These are phyloP conservation scores for Iris macrosiphon DNA, from an alignment of 106 monocot species.

Conservation along the genomic window DNA sequence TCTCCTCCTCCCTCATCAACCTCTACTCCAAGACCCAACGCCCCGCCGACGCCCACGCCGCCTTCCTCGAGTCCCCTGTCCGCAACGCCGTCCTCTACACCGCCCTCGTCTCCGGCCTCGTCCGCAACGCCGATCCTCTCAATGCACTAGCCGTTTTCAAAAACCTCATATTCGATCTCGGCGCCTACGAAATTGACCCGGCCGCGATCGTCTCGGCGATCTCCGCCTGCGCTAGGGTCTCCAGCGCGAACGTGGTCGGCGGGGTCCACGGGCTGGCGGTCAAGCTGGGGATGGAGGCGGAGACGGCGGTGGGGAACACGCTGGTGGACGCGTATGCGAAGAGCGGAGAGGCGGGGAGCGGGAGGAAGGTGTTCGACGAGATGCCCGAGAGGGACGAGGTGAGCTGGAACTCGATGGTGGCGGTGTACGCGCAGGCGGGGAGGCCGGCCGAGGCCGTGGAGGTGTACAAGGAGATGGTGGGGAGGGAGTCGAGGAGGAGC, in stretches of 20 bases:
- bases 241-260: conserved; percentile 1
- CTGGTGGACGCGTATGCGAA: conserved; percentile 82
- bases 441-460: conserved; percentile 48
- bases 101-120: conserved; percentile 49
- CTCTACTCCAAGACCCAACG: conserved; percentile 64
- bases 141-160: conserved; percentile 36
- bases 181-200: conserved; percentile 16
- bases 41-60: conserved; percentile 42
- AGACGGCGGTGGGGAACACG: conserved; percentile 65
- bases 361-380: conserved; percentile 61
- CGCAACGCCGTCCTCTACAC: conserved; percentile 68
- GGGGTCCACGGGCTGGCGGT: conserved; percentile 48
- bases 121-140: conserved; percentile 25
- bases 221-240: conserved; percentile 51
- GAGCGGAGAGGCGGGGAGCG: conserved; percentile 30
- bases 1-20: conserved; percentile 66
- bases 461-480: conserved; percentile 45
- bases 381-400: conserved; percentile 63
- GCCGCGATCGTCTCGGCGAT: conserved; percentile 45
- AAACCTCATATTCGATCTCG: conserved; percentile 23
- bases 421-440: conserved; percentile 69
- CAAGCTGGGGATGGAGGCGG: conserved; percentile 39
- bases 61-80: conserved; percentile 54
- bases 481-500: not conserved
- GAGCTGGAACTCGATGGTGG: conserved; percentile 84